Conservation (phyloP, 306 rosid species). For the Biancaea sappan region DNA sequence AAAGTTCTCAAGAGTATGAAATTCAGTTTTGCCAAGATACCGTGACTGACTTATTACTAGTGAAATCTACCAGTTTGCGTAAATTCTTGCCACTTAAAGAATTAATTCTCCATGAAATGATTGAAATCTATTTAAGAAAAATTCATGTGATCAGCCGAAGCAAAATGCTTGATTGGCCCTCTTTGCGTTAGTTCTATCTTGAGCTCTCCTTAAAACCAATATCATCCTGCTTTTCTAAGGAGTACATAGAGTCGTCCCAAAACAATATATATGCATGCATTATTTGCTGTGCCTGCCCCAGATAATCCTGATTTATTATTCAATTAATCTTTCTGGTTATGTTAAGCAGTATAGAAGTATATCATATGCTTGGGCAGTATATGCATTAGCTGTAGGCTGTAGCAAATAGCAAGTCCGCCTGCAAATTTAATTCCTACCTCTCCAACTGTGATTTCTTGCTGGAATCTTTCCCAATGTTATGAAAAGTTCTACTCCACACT, state of each 20-base stretch:
- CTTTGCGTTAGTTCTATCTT: not conserved
- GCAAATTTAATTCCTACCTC: not conserved
- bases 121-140: too few relatives aligned
- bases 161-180: not conserved
- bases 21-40: too few relatives aligned
- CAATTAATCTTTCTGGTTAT: not conserved
- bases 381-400: not conserved
- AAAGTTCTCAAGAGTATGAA: not conserved
- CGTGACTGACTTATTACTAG: too few relatives aligned
- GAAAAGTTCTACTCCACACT: not conserved
- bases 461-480: not conserved
- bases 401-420: not conserved
- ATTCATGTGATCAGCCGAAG: too few relatives aligned
- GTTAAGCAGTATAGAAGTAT: not conserved
- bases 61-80: too few relatives aligned
- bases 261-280: not conserved
- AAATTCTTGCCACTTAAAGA: too few relatives aligned
- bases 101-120: too few relatives aligned
- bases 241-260: not conserved
- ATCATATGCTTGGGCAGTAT: not conserved
- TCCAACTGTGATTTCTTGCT: not conserved
- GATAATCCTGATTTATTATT: not conserved
- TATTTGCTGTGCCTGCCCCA: not conserved
- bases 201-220: not conserved
- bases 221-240: not conserved